Conservation (phyloP, 495 filamentous ascomycete species). For the Lasiosphaeria ovina region DNA sequence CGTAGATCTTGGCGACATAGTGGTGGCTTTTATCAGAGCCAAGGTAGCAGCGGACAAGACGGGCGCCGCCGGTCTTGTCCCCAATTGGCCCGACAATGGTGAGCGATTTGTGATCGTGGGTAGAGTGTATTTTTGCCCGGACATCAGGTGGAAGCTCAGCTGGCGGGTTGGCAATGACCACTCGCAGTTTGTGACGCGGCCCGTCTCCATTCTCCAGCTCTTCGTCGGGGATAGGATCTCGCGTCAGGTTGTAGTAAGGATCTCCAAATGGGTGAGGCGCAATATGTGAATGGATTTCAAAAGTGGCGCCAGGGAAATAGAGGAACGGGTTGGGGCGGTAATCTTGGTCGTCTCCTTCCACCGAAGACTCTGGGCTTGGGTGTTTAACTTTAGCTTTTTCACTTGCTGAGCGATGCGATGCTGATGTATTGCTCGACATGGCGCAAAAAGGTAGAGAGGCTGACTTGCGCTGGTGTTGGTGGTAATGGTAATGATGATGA, state of each 20-base stretch:
- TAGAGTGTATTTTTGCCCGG: neutral
- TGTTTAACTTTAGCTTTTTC: too few species aligned
- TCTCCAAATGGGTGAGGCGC: neutral
- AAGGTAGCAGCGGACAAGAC: conserved; percentile 4
- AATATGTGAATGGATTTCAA: neutral
- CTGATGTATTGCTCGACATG: too few species aligned
- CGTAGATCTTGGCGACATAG: conserved; percentile 9
- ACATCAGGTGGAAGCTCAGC: neutral
- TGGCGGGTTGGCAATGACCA: neutral
- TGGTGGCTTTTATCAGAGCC: neutral
- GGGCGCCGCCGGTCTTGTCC: neutral
- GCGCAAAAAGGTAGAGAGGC: too few species aligned
- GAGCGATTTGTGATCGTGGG: neutral
- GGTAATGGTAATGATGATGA: too few species aligned
- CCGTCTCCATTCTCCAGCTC: neutral
- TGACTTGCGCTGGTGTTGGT: too few species aligned
- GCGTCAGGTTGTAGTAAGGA: neutral
- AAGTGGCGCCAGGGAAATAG: neutral
- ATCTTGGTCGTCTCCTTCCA: too few species aligned
- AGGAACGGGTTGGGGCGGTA: neutral
- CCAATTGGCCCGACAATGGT: neutral
- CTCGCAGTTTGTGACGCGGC: neutral
- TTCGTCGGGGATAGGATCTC: neutral
- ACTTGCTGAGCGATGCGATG: too few species aligned
- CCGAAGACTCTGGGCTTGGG: too few species aligned